Evolutionary conservation across 2,329 filamentous ascomycete species (phyloP), one percentile per base, ranked within the genome.

Genomic region (Diplodia scrobiculata): DNA sequence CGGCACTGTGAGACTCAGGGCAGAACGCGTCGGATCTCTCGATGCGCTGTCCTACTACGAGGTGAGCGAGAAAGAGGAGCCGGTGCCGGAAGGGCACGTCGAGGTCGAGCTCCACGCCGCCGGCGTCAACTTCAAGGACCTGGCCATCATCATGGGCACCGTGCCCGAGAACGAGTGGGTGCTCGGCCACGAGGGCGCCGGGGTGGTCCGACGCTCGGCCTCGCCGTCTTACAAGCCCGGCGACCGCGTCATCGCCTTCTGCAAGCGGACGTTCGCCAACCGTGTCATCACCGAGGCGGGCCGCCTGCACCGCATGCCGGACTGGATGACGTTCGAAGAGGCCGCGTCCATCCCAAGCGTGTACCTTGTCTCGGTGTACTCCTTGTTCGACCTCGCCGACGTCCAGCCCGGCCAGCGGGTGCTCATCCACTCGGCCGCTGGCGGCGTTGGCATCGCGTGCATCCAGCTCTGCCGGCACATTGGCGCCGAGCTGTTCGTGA

Each of bases 81-180:
- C 2, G 21, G 21, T 25, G 21, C 21, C 21, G 21, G 21, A 25
- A 25, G 21, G 21, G 21, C 2, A 25, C 21, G 21, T 25, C 21
- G 21, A 25, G 21, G 21, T 25, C 21, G 21, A 25, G 21, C 2
- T 25, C 21, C 21, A 25, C 21, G 21, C 21, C 21, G 21, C 21
- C 21, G 21, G 21, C 21, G 21, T 25, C 21, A 25, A 25, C 21
- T 25, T 29, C 10, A 27, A 69, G 4, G 62, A 50, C 2, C 48
- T 69, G 17, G 78, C 77, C 5, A 67, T 71, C 29, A 54, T 73
- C 2, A 73, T 76, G 55, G 68, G 78, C 4, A 50, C 21, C 55
- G 34, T 32, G 13, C 25, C 32, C n/a, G n/a, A 29, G 17, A 25
- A 25, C 21, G 21, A 25, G 21, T 25, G 21, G 21, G 21, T 25